These are phyloP conservation scores for Penicillium sp. DNA, from an alignment of 2,329 filamentous ascomycete species.

Conservation along the genomic window DNA sequence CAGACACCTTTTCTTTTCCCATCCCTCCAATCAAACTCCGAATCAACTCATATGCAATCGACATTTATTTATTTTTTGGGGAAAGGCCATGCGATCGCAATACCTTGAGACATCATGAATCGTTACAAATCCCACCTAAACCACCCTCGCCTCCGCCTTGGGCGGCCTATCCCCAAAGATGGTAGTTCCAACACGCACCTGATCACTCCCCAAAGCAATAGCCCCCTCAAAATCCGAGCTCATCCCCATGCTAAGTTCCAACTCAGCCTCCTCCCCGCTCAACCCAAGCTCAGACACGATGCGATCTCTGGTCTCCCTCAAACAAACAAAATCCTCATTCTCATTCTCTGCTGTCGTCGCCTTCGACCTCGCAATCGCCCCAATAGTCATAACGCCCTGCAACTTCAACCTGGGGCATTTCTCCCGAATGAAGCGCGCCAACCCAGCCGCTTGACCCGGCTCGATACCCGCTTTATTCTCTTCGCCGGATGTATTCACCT, in stretches of 20 bases:
- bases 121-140: conserved; percentile 20
- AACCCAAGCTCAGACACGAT: conserved; percentile 63
- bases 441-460: conserved; percentile 59
- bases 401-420: conserved; percentile 72
- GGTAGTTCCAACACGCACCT: conserved; percentile 88
- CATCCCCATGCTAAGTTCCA: conserved; percentile 99
- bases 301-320: conserved; percentile 68
- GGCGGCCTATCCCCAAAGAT: conserved; percentile 84
- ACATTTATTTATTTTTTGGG: too few relatives aligned
- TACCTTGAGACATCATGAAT: conserved; percentile 9
- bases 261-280: conserved; percentile 44
- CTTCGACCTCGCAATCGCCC: conserved; percentile 81
- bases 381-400: conserved; percentile 93
- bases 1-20: neutral
- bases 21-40: neutral
- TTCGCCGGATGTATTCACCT: conserved; percentile 94
- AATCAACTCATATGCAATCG: too few relatives aligned
- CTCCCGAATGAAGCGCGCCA: conserved; percentile 69
- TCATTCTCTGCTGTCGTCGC: conserved; percentile 71
- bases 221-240: conserved; percentile 93
- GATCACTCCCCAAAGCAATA: conserved; percentile 75
- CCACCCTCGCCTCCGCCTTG: conserved; percentile 74
- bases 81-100: too few relatives aligned
- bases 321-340: conserved; percentile 80
- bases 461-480: conserved; percentile 77